Evolutionary conservation across 2,329 filamentous ascomycete genomes (phyloP).

Genomic region (Penicillium olsonii): DNA sequence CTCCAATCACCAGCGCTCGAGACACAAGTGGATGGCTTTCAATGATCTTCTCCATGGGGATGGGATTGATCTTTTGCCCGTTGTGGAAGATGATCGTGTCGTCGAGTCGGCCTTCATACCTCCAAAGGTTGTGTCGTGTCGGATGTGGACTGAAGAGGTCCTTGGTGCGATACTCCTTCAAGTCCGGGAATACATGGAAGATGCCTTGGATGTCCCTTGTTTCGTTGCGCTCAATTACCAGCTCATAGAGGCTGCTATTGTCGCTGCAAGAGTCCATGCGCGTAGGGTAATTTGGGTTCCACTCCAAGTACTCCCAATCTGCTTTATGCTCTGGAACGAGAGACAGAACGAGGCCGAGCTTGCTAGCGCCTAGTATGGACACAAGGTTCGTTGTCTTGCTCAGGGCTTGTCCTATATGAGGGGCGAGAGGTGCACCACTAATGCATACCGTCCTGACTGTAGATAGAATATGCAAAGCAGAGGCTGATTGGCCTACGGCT

Average conservation of each 20-base stretch:
- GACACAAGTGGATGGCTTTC: constrained; percentile 31
- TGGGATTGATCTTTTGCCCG: constrained; percentile 47
- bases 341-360: constrained; percentile 16
- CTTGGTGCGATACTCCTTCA: constrained; percentile 34
- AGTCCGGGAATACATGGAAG: constrained; percentile 33
- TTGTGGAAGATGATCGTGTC: constrained; percentile 46
- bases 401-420: not conserved
- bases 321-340: constrained; percentile 14
- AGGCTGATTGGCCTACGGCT: not conserved
- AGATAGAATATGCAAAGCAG: not conserved
- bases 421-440: constrained; percentile 10
- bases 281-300: constrained; percentile 28
- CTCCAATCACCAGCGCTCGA: constrained; percentile 35
- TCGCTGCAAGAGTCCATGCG: constrained; percentile 32
- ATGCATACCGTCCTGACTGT: constrained; percentile 1
- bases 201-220: constrained; percentile 23
- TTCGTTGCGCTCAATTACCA: constrained; percentile 21
- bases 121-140: constrained; percentile 34
- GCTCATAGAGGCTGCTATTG: constrained; percentile 26
- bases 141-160: constrained; percentile 41
- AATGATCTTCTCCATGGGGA: constrained; percentile 39
- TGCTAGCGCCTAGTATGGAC: not conserved
- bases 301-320: constrained; percentile 40
- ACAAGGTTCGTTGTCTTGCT: not conserved
- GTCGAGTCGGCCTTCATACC: constrained; percentile 40